Evolutionary conservation across 2,329 filamentous ascomycete species (phyloP).

Genomic region (Trichoderma aggressivum): DNA sequence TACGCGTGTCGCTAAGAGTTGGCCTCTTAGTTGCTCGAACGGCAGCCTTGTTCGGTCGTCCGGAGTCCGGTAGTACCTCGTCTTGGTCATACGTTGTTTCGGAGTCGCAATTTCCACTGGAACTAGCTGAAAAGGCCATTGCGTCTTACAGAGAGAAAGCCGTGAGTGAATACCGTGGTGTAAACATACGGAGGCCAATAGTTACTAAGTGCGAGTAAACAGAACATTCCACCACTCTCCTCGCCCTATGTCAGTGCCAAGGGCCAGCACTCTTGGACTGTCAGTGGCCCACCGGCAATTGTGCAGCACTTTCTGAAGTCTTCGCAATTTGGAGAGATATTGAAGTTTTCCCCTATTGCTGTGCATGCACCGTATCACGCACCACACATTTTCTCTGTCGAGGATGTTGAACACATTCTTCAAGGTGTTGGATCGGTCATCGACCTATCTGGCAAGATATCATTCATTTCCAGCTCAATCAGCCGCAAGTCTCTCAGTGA

Average conservation of each 20-base stretch:
- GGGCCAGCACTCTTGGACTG: constrained; percentile 3
- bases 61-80: neutral
- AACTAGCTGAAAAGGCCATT: constrained; percentile 2
- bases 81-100: constrained; percentile 15
- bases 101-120: neutral
- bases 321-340: neutral
- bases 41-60: constrained; percentile 5
- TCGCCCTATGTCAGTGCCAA: constrained; percentile 13
- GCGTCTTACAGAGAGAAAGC: neutral
- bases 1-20: constrained; percentile 10
- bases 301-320: constrained; percentile 1
- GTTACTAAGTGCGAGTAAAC: neutral
- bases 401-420: constrained; percentile 6
- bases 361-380: constrained; percentile 10
- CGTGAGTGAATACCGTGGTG: neutral
- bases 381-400: neutral
- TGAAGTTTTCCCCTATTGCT: neutral
- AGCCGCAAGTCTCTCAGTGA: neutral
- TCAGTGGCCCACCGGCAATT: constrained; percentile 7
- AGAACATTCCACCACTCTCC: neutral
- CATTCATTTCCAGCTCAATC: neutral
- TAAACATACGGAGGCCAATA: neutral
- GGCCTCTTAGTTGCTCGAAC: constrained; percentile 10
- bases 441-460: neutral
- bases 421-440: neutral